Evolutionary conservation across 1,139 yeast species (phyloP).

Genomic region (Blastobotrys raffinosifermentans): DNA sequence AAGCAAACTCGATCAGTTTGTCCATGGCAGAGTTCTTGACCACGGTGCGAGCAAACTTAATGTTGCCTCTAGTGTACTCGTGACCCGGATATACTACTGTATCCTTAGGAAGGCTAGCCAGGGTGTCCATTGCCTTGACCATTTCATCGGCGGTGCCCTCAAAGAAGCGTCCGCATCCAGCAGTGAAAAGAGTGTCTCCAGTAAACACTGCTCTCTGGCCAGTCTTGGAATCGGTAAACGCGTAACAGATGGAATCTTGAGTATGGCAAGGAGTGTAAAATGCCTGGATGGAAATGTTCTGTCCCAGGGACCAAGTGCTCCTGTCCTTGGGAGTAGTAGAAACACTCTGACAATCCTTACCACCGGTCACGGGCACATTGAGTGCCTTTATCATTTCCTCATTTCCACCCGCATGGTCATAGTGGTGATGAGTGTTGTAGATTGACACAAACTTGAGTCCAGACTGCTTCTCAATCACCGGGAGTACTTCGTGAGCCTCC

Average conservation of each 20-base stretch:
- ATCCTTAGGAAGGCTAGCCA: conserved; percentile 58
- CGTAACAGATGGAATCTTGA: conserved; percentile 89
- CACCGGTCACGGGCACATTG: conserved; percentile 73
- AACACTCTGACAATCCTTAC: conserved; percentile 70
- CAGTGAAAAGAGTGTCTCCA: conserved; percentile 89
- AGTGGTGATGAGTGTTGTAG: conserved; percentile 93
- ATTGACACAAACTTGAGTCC: conserved; percentile 54
- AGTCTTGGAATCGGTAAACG: conserved; percentile 54
- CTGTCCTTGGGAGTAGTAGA: conserved; percentile 59
- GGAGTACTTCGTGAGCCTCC: conserved; percentile 54
- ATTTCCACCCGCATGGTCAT: conserved; percentile 93
- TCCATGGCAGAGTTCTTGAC: conserved; percentile 50
- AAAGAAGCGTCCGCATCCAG: conserved; percentile 95
- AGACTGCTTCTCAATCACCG: conserved; percentile 36
- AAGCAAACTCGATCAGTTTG: conserved; percentile 46
- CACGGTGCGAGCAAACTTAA: conserved; percentile 65
- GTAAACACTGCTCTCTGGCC: conserved; percentile 75
- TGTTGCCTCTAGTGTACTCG: conserved; percentile 83
- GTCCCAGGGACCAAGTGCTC: conserved; percentile 45
- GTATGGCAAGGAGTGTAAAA: conserved; percentile 98
- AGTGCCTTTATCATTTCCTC: conserved; percentile 38
- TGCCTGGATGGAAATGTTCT: conserved; percentile 61
- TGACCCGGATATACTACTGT: conserved; percentile 86
- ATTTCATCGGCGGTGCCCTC: conserved; percentile 84
- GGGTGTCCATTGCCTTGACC: conserved; percentile 59